A percentile compares a stretch with the other conserved stretches of the same genome.
phyloP scores from a whole-genome alignment of 305 asterid species.

The Fraxinus paxiana region DNA sequence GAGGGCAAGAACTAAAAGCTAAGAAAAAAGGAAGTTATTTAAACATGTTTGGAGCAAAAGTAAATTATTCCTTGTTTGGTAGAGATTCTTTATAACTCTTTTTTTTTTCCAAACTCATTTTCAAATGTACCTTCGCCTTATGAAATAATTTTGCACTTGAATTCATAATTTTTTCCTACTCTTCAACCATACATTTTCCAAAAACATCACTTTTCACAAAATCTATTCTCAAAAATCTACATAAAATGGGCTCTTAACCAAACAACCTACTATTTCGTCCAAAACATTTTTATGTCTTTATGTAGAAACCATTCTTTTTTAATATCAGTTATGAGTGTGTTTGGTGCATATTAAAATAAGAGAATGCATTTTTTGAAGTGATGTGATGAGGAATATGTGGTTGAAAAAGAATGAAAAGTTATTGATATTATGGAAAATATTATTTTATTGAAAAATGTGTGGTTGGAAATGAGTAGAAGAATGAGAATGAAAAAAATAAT shows the following conservation, averaged over 20 bases:
- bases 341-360: too few relatives aligned
- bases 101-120: background rate
- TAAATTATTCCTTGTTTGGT: background rate
- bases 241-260: background rate
- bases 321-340: background rate
- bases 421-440: too few relatives aligned
- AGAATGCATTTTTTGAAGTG: too few relatives aligned
- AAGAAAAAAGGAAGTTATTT: background rate
- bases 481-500: too few relatives aligned
- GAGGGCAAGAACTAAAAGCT: background rate
- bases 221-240: background rate
- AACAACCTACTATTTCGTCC: background rate
- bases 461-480: too few relatives aligned
- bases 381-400: too few relatives aligned
- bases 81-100: background rate
- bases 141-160: background rate
- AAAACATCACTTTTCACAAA: background rate
- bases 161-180: background rate
- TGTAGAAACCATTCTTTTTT: background rate
- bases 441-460: too few relatives aligned
- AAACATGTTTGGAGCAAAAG: background rate
- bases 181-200: background rate
- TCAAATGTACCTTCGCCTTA: background rate
- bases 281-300: background rate
- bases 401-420: too few relatives aligned